phyloP scores from a whole-genome alignment of 371 early-diverging fungal species.

The Rhizomucor miehei region DNA sequence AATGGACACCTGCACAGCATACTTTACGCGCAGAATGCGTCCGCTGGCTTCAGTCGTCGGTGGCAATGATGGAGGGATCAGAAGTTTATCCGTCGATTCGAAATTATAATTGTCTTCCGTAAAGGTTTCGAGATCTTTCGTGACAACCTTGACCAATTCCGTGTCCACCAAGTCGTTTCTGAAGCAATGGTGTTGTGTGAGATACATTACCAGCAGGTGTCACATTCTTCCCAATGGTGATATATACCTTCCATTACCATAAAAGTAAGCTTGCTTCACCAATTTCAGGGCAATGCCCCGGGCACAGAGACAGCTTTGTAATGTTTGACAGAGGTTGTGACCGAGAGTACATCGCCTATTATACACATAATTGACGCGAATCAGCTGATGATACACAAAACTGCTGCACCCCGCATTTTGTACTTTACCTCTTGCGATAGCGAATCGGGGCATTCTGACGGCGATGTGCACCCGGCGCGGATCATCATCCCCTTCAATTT shows the following conservation, averaged over 20 bases:
- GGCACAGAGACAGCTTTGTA: slow-evolving; percentile 9
- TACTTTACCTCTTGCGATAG: slow-evolving; percentile 44
- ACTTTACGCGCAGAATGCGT: slow-evolving; percentile 33
- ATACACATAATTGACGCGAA: background rate
- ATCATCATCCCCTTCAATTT: slow-evolving; percentile 12
- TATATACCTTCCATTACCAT: slow-evolving; percentile 15
- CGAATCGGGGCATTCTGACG: slow-evolving; percentile 29
- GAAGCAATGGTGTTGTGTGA: background rate
- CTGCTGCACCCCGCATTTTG: slow-evolving; percentile 1
- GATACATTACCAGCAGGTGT: slow-evolving; percentile 11
- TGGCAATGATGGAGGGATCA: slow-evolving; percentile 29
- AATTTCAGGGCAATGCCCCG: slow-evolving; percentile 14
- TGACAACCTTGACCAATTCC: slow-evolving; percentile 3
- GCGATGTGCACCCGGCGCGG: slow-evolving; percentile 20
- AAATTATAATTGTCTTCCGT: slow-evolving; percentile 17
- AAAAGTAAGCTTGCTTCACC: slow-evolving; percentile 12
- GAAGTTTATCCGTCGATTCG: slow-evolving; percentile 17
- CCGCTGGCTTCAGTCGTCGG: slow-evolving; percentile 27
- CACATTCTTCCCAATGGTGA: background rate
- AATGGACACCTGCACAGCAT: slow-evolving; percentile 26
- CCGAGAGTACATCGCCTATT: slow-evolving; percentile 44
- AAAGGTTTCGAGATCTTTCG: slow-evolving; percentile 22
- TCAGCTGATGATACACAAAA: background rate
- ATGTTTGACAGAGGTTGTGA: slow-evolving; percentile 31
- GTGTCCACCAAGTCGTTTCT: background rate